These are phyloP conservation scores for Auriculariales sp. DNA, from an alignment of 768 basidiomycete species.

Conservation along the genomic window DNA sequence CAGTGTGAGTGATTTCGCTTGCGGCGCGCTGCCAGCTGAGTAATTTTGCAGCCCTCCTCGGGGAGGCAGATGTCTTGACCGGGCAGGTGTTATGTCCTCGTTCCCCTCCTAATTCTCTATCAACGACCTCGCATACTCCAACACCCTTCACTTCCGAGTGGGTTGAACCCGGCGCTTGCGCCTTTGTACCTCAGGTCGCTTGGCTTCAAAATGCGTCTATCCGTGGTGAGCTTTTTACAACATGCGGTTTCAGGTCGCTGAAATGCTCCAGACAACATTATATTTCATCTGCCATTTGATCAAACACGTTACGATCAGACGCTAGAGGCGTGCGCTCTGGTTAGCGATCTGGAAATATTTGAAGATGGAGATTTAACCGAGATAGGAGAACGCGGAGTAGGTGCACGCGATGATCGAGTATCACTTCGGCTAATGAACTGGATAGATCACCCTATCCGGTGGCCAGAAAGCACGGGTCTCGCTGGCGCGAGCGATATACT, in stretches of 20 bases:
- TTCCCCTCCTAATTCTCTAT: constrained; percentile 2
- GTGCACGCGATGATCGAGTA: constrained; percentile 1
- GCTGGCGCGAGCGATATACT: constrained; percentile 70
- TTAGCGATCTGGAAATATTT: constrained; percentile 55
- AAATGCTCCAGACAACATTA: constrained; percentile 71
- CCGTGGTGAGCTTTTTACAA: too few relatives aligned
- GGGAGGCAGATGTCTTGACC: constrained; percentile 72
- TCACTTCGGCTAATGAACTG: neutral
- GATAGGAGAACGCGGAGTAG: constrained; percentile 10
- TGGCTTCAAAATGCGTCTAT: constrained; percentile 76
- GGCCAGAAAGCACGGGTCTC: constrained; percentile 63
- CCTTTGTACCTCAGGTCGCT: too few relatives aligned
- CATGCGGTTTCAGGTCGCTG: too few relatives aligned
- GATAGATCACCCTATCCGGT: constrained; percentile 54
- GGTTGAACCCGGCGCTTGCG: constrained; percentile 19
- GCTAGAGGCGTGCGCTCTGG: constrained; percentile 59
- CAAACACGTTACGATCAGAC: constrained; percentile 47
- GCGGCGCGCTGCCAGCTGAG: too few relatives aligned
- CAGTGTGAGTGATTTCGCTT: constrained; percentile 26
- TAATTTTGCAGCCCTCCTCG: constrained; percentile 47
- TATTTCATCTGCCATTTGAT: constrained; percentile 50
- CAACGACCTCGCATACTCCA: constrained; percentile 9
- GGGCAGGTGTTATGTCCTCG: constrained; percentile 30
- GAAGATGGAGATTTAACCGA: constrained; percentile 70
- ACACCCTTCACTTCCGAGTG: constrained; percentile 3